Evolutionary conservation across 345 rosid species (phyloP), one percentile per base, ranked within the genome.

Genomic region (Kernera saxatilis): DNA sequence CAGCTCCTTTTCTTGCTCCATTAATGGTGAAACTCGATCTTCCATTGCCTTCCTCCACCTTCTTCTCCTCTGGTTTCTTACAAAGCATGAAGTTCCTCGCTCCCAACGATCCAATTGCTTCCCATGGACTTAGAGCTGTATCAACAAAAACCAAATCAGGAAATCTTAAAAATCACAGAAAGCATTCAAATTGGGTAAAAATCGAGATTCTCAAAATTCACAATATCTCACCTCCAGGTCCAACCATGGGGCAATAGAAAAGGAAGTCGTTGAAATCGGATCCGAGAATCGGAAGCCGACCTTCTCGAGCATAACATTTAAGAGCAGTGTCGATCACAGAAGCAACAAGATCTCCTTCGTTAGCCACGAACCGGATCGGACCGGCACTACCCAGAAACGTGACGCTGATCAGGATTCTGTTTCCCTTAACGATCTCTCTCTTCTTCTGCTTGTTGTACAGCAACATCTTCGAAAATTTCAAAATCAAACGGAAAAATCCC

Each of bases 331-430:
- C 91, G 45, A 93, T 91, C 10, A 91, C 94, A 30, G 82, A 65
- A 19, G 82, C 90, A 5, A 91, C 91, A 15, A 81, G 79, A 54
- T 91, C 90, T 35, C 79, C 80, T 84, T 93, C 98, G 57, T 81
- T 77, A n/a, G 92, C 97, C 10, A 93, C 90, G 36, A 93, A 89
- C 36, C 98, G 91, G 80, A 93, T 87, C 77, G 97, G 97, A 8
- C 97, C 98, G 0, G 98, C 84, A 52, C 97, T 93, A 19, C 98
- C 98, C 65, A 89, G 39, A 51, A 93, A 95, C 4, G 86, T 89
- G 37, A 93, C 78, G 73, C 86, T 91, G 35, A 93, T 80, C 59
- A 93, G 65, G 37, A 93, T 58, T 80, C 90, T 72, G 75, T 85
- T 89, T 67, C 96, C 92, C 84, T 83, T 83, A 49, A 79, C 72